Base-by-base conservation (phyloP, 2,329 filamentous ascomycete genomes). In the Kalmusia sp. region DNA sequence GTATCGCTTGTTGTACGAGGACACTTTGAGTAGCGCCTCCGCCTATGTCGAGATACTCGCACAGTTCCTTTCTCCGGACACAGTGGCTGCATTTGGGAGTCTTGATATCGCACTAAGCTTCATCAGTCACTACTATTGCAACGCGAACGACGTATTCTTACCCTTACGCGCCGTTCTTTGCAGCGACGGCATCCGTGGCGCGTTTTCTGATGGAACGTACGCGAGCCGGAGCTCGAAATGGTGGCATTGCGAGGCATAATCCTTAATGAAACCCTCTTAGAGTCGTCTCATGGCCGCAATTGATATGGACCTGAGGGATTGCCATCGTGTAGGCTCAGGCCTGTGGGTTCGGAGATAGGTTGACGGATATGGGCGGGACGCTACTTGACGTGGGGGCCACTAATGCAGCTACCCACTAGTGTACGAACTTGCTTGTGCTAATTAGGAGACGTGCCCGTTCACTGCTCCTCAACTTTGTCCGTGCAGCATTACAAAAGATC, bases 101-200 rank as follows among this genome's bases (percentile, higher is more conserved):
- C 25, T 41, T 27, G 7, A 27, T 41, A 24, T 27, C 22, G 30
- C 48, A 50, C 48, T 50, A 25, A 9, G 12, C 3, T 45, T 21
- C 14, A 25, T 45, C 7, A 44, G 40, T 30, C 8, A 11, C 14
- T 17, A 6, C 5, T 6, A 30, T 44, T 12, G 27, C 12, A 3
- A 28, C 14, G 9, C 8, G 14, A 19, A 44, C 4, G 25, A 33
- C 5, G 22, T 14, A 33, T 5, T n/a, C 7, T 4, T 52, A 52
- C 49, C 34, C 34, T 52, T n/a, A 52, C 49, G 12, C 49, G 31
- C 22, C 49, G 24, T 19, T 39, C 33, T 38, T 46, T 52, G 22
- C 49, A 52, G 5, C 41, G 31, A 14, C 14, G 17, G 21, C 49
- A 52, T 4, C 41, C 35, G 34, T 46, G 27, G 3, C 49, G 49